Base-by-base conservation (phyloP, 164 flowering plant genomes). In the Vitis cinerea region DNA sequence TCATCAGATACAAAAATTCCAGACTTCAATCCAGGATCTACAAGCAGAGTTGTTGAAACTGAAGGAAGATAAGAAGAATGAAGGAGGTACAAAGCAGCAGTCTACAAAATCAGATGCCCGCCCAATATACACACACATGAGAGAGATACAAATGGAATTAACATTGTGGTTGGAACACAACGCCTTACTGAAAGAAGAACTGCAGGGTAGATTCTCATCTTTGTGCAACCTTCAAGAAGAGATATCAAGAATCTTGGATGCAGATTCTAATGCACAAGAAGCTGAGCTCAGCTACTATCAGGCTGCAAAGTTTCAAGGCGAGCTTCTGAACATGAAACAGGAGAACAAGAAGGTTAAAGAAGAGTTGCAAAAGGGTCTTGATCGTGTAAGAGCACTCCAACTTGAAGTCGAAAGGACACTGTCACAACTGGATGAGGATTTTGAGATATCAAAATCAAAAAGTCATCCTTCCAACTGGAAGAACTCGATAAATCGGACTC, bases 271-370 rank as follows among this genome's bases (percentile, higher is more conserved):
- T 37, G 73, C 54, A 47, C 81, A 66, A 49, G 79, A 72, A 63
- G 64, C 30, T 1, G 72, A 77, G 65, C 76, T 87, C 13, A 80
- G 81, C 2, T 72, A 71, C 37, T 83, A 82, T 66, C 88, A 87
- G 70, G 85, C 90, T 8, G 91, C 88, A 13, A 88, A 83, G 80
- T 92, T 88, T 58, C 92, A 85, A 56, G 95, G 97, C 5, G 95
- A 92, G 67, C 72, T 92, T 47, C 65, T 83, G 19, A 87, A 85
- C 86, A 90, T 90, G 91, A 83, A 83, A 71, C 93, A 87, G 66
- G 93, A 92, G 74, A 88, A 86, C 75, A 83, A 75, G 50, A 88
- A 85, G 83, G 84, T 90, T 16, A 76, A 74, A 12, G 80, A 82
- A 47, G 92, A 90, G 67, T 66, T 90, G 64, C 81, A 78, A 69